Evolutionary conservation across 345 rosid species (phyloP).

Genomic region (Trapa bicornis): DNA sequence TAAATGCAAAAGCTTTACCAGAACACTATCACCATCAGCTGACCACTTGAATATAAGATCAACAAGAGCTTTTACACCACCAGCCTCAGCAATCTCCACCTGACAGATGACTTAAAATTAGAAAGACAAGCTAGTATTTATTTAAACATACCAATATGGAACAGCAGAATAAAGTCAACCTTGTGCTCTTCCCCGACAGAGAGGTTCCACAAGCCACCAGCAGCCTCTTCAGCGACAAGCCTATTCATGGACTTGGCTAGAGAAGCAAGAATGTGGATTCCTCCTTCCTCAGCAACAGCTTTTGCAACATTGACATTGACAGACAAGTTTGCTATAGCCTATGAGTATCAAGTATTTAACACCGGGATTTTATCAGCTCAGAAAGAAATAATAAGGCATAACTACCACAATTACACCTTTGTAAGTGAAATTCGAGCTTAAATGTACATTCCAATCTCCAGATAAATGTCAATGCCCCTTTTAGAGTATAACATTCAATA

Average conservation of each 20-base stretch:
- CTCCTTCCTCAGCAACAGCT: conserved; percentile 80
- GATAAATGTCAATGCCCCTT: not conserved
- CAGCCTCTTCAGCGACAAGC: conserved; percentile 85
- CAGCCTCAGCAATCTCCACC: conserved; percentile 75
- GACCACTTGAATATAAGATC: conserved; percentile 79
- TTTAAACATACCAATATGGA: conserved; percentile 1
- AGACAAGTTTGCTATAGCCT: conserved; percentile 86
- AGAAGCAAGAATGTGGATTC: conserved; percentile 49
- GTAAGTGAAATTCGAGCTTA: not conserved
- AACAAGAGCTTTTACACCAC: conserved; percentile 64
- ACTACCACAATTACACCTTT: not conserved
- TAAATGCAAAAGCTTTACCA: conserved; percentile 23
- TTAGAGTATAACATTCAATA: too few species aligned
- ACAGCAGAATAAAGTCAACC: conserved; percentile 20
- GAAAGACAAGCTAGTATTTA: not conserved
- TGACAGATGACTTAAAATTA: conserved; percentile 10
- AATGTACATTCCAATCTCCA: not conserved
- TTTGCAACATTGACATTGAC: conserved; percentile 72
- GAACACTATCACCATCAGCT: conserved; percentile 62
- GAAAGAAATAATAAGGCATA: not conserved
- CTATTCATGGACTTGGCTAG: conserved; percentile 73
- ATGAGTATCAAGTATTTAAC: conserved; percentile 5
- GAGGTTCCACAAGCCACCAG: conserved; percentile 85
- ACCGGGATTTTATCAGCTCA: not conserved
- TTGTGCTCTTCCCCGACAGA: conserved; percentile 90